These are phyloP conservation scores for Saccharomyces pastorianus DNA, from an alignment of 1,139 yeast species.

Conservation along the genomic window DNA sequence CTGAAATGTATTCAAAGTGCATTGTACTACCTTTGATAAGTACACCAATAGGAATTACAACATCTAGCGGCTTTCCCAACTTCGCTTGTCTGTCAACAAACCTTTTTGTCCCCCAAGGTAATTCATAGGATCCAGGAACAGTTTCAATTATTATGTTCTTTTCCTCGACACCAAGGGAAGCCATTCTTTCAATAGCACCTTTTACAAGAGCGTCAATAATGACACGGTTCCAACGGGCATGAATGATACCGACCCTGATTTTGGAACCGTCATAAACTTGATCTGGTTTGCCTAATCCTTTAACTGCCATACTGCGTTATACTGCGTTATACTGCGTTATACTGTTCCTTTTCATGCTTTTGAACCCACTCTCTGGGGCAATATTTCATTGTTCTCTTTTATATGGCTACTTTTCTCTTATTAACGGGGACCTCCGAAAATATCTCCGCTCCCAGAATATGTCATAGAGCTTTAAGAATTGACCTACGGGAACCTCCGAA, in stretches of 20 bases:
- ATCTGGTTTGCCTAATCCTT: constrained; percentile 72
- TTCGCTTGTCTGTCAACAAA: constrained; percentile 42
- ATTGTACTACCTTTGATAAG: constrained; percentile 92
- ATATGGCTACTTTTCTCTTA: not conserved
- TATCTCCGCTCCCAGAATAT: not conserved
- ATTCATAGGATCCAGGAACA: constrained; percentile 91
- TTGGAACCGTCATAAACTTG: constrained; percentile 59
- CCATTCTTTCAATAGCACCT: constrained; percentile 62
- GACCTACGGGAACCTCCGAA: not conserved
- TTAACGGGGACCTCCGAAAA: not conserved
- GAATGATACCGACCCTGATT: constrained; percentile 75
- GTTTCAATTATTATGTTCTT: constrained; percentile 72
- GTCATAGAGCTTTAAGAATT: not conserved
- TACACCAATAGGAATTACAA: constrained; percentile 87
- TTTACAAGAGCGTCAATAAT: constrained; percentile 72
- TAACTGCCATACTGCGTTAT: constrained; percentile 50
- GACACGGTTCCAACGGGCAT: constrained; percentile 86
- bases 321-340: not conserved
- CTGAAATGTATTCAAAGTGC: constrained; percentile 97
- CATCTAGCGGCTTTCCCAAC: constrained; percentile 56
- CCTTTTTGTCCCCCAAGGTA: constrained; percentile 70
- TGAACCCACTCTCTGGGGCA: constrained; percentile 7
- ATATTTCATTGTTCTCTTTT: not conserved
- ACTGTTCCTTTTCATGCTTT: not conserved
- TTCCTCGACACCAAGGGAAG: constrained; percentile 59